phyloP scores from a whole-genome alignment of 305 asterid species.

The Fraxinus floribunda region DNA sequence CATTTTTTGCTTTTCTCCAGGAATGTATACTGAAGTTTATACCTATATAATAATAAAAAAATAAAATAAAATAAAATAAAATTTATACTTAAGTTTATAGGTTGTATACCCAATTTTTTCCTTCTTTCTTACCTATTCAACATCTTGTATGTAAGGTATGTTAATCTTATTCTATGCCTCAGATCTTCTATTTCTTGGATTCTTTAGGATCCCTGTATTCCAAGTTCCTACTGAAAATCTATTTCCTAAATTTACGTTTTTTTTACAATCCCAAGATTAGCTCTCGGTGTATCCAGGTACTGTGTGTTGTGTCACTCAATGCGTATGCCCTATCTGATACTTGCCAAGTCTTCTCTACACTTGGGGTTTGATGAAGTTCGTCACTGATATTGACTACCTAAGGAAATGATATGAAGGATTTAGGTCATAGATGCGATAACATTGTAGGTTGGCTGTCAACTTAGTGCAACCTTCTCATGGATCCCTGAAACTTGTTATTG shows the following conservation, averaged over 20 bases:
- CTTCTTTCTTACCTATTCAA: neutral
- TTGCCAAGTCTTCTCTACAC: neutral
- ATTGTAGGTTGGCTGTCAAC: neutral
- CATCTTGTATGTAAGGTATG: neutral
- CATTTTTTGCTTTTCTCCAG: neutral
- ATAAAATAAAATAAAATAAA: no score
- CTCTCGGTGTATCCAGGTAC: neutral
- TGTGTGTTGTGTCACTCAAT: neutral
- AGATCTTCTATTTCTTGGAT: neutral
- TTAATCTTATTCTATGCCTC: neutral
- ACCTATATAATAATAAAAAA: no score
- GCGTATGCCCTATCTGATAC: neutral
- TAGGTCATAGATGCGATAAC: neutral
- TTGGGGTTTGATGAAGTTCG: neutral
- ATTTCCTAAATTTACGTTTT: neutral
- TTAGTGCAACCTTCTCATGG: neutral
- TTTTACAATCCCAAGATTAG: neutral
- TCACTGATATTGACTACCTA: neutral
- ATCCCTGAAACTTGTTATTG: neutral
- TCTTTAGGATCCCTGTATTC: neutral
- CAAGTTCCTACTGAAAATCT: neutral
- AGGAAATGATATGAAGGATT: neutral
- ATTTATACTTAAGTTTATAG: neutral
- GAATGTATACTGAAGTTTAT: neutral
- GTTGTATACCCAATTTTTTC: neutral